phyloP scores from a whole-genome alignment of 495 filamentous ascomycete genomes.

The Massariosphaeria phaeospora region DNA sequence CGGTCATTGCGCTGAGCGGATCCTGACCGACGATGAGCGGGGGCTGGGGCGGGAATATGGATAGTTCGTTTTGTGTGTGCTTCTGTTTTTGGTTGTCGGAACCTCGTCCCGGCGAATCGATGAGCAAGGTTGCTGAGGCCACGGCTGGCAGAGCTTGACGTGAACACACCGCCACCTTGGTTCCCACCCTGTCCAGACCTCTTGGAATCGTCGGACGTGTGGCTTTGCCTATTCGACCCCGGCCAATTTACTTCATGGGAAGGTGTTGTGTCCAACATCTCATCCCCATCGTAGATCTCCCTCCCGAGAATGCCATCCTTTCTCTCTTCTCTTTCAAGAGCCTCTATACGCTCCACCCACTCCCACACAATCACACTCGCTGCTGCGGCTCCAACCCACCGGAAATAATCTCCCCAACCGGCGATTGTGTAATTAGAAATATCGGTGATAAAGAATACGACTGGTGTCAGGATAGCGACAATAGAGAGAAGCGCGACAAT shows the following conservation, averaged over 20 bases:
- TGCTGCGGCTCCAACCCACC: constrained; percentile 94
- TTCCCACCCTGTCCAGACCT: constrained; percentile 6
- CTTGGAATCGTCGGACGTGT: constrained; percentile 8
- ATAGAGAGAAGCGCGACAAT: constrained; percentile 78
- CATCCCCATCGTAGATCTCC: constrained; percentile 94
- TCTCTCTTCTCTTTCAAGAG: constrained; percentile 88
- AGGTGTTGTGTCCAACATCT: constrained; percentile 78
- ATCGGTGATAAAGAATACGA: constrained; percentile 94
- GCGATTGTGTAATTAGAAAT: constrained; percentile 81
- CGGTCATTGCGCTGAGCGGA: constrained; percentile 2
- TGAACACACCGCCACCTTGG: constrained; percentile 5
- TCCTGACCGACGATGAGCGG: constrained; percentile 35
- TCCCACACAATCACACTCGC: constrained; percentile 98
- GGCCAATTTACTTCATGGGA: constrained; percentile 55
- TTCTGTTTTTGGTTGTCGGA: constrained; percentile 26
- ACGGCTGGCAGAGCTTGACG: constrained; percentile 18
- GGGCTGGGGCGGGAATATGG: constrained; percentile 33
- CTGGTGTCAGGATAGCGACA: constrained; percentile 74
- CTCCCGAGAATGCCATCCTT: constrained; percentile 92
- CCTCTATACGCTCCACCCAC: constrained; percentile 98
- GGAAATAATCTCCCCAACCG: constrained; percentile 94
- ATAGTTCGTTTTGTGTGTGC: constrained; percentile 31
- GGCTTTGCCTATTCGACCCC: constrained; percentile 25
- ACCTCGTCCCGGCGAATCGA: constrained; percentile 13
- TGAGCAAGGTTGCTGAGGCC: constrained; percentile 40